These are phyloP conservation scores for Trichoderma brevicompactum DNA, from an alignment of 2,329 filamentous ascomycete genomes.

Conservation along the genomic window DNA sequence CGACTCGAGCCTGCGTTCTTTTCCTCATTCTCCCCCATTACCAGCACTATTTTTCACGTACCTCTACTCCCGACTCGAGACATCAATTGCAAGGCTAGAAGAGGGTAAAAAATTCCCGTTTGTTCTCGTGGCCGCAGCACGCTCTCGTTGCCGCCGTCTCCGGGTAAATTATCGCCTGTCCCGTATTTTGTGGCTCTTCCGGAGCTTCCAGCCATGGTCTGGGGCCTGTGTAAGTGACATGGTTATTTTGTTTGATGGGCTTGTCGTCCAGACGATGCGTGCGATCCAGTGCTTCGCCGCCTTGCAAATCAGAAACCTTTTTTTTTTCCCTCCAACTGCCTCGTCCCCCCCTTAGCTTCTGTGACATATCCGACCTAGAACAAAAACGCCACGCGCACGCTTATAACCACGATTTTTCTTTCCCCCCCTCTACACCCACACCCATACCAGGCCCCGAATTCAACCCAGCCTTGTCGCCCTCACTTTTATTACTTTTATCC, in stretches of 20 bases:
- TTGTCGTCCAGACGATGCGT: background rate
- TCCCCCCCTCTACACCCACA: background rate
- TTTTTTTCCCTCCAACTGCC: background rate
- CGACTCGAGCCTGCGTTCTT: background rate
- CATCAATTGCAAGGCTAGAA: background rate
- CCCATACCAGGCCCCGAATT: background rate
- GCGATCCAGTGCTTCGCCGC: constrained; percentile 1
- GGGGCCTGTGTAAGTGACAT: constrained; percentile 29
- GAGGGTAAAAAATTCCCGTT: background rate
- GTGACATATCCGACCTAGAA: constrained; percentile 10
- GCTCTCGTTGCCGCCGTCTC: background rate
- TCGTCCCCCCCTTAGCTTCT: background rate
- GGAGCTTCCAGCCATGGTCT: constrained; percentile 29
- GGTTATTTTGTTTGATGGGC: background rate
- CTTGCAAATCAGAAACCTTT: background rate
- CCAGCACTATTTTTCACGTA: no score
- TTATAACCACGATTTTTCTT: background rate
- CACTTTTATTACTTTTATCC: constrained; percentile 16
- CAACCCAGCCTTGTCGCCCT: constrained; percentile 12
- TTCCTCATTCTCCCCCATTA: background rate
- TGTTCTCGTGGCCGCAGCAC: constrained; percentile 7
- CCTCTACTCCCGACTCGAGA: background rate
- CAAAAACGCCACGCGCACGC: constrained; percentile 14
- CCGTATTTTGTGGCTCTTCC: constrained; percentile 12
- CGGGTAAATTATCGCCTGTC: constrained; percentile 5